These are phyloP conservation scores for Termitomyces eurrhizus DNA, from an alignment of 768 basidiomycete species.

Conservation along the genomic window DNA sequence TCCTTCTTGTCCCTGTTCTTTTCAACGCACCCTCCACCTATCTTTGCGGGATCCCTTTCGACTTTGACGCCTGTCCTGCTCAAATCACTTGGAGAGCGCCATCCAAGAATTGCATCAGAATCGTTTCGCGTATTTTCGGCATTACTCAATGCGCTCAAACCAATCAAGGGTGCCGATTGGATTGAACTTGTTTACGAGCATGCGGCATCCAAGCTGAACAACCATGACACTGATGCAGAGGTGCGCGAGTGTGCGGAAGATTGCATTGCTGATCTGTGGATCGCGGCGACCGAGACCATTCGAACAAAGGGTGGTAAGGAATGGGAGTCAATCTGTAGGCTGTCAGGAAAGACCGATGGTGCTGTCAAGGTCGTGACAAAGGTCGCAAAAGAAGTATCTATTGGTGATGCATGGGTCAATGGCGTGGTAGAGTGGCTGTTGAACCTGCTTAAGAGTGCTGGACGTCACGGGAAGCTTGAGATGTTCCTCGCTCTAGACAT, in stretches of 20 bases:
- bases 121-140: constrained; percentile 86
- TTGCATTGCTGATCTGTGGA: constrained; percentile 82
- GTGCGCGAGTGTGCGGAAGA: constrained; percentile 82
- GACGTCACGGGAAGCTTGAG: constrained; percentile 72
- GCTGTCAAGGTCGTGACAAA: constrained; percentile 80
- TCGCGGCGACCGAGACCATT: constrained; percentile 75
- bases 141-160: constrained; percentile 71
- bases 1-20: constrained; percentile 87
- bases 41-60: constrained; percentile 59
- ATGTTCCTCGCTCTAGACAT: constrained; percentile 76
- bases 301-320: constrained; percentile 62
- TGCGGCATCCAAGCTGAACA: constrained; percentile 63
- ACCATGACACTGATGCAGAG: constrained; percentile 88
- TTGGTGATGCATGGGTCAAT: constrained; percentile 78
- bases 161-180: constrained; percentile 64
- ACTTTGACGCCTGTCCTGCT: constrained; percentile 72
- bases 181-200: constrained; percentile 70
- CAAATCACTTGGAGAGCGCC: constrained; percentile 71
- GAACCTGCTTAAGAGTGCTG: constrained; percentile 71
- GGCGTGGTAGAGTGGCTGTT: constrained; percentile 76
- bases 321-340: constrained; percentile 77
- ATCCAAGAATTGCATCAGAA: constrained; percentile 86
- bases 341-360: constrained; percentile 65
- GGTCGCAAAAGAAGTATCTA: constrained; percentile 72
- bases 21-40: constrained; percentile 55